Evolutionary conservation across 441 rosid species (phyloP).

Genomic region (Euphorbia celastroides): DNA sequence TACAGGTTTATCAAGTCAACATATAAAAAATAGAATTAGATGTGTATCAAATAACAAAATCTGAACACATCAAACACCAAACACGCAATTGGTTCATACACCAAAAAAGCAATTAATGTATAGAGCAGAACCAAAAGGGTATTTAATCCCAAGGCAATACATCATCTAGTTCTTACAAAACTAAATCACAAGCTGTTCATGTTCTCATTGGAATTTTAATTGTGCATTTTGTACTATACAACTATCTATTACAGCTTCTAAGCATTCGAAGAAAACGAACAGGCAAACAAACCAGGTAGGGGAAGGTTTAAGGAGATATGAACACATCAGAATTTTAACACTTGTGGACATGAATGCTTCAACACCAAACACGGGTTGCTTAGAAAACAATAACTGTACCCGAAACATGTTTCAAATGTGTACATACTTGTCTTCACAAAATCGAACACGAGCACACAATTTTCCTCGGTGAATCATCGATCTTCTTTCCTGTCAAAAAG

Average conservation of each 20-base stretch:
- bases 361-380: constrained; percentile 21
- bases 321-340: constrained; percentile 20
- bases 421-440: constrained; percentile 44
- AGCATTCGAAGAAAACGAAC: constrained; percentile 16
- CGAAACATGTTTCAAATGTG: constrained; percentile 32
- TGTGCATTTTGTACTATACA: constrained; percentile 25
- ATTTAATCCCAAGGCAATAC: no score
- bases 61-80: no score
- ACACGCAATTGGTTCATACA: no score
- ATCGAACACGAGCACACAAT: constrained; percentile 83
- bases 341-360: constrained; percentile 22
- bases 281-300: neutral
- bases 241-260: constrained; percentile 19
- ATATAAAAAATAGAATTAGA: no score
- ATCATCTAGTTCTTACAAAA: neutral
- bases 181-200: neutral
- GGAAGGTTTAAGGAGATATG: constrained; percentile 13
- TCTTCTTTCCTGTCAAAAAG: constrained; percentile 69
- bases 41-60: no score
- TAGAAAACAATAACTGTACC: constrained; percentile 29
- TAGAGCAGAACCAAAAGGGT: no score
- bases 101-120: no score
- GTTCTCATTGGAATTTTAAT: constrained; percentile 7
- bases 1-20: no score
- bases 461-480: constrained; percentile 63